Conservation (phyloP, 2,329 filamentous ascomycete species). For the Penicillium paneum region DNA sequence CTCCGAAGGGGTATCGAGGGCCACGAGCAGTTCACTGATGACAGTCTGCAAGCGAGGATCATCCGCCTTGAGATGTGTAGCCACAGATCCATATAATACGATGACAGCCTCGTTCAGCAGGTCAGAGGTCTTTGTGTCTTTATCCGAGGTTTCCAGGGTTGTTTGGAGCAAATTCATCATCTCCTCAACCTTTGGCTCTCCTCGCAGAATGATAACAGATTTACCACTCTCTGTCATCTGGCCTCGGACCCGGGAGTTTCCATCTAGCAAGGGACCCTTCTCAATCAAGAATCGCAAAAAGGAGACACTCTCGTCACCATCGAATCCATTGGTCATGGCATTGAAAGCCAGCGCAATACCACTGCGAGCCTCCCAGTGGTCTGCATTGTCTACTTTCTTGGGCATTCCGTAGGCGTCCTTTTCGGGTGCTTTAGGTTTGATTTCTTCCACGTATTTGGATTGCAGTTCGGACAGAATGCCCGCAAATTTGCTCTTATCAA, state of each 20-base stretch:
- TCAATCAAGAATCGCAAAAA: slow-evolving; percentile 86
- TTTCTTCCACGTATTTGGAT: slow-evolving; percentile 69
- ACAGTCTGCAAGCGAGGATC: slow-evolving; percentile 85
- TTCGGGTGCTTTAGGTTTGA: slow-evolving; percentile 77
- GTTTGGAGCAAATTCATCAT: slow-evolving; percentile 90
- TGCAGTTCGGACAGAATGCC: slow-evolving; percentile 64
- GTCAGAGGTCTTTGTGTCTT: slow-evolving; percentile 76
- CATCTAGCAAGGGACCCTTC: slow-evolving; percentile 81
- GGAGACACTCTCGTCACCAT: slow-evolving; percentile 64
- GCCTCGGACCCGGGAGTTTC: slow-evolving; percentile 69
- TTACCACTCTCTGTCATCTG: slow-evolving; percentile 93
- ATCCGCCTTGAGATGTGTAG: slow-evolving; percentile 78
- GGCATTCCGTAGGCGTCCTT: slow-evolving; percentile 95
- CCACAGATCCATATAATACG: slow-evolving; percentile 92
- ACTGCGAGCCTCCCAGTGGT: slow-evolving; percentile 88
- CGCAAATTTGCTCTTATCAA: slow-evolving; percentile 59
- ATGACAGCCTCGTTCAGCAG: slow-evolving; percentile 95
- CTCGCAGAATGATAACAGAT: slow-evolving; percentile 73
- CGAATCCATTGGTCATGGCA: slow-evolving; percentile 70
- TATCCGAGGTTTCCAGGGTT: slow-evolving; percentile 80
- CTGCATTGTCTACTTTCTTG: slow-evolving; percentile 77
- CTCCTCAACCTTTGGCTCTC: slow-evolving; percentile 76
- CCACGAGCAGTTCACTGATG: slow-evolving; percentile 78
- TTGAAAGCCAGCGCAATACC: slow-evolving; percentile 85
- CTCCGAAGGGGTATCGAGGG: slow-evolving; percentile 90